These are phyloP conservation scores for Penicillium herquei DNA, from an alignment of 495 filamentous ascomycete genomes.

Conservation along the genomic window DNA sequence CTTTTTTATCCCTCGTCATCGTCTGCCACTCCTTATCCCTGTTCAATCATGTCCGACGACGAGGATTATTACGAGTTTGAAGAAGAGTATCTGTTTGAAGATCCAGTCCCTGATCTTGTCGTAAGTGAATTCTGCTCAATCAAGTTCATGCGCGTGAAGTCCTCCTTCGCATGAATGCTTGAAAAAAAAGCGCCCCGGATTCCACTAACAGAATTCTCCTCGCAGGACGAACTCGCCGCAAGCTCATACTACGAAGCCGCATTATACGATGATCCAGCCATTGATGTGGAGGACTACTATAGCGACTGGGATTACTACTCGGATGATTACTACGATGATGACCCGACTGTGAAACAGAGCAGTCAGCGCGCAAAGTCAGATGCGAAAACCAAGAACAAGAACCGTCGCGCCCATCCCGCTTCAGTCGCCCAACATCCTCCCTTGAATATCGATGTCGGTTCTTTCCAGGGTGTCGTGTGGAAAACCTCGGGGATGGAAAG, in stretches of 20 bases:
- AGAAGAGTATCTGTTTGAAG: slow-evolving; percentile 44
- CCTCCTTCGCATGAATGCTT: too few relatives aligned
- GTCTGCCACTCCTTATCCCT: neutral
- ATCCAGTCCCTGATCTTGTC: slow-evolving; percentile 39
- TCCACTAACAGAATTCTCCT: slow-evolving; percentile 1
- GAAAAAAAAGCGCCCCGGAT: slow-evolving; percentile 1
- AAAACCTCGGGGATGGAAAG: slow-evolving; percentile 23
- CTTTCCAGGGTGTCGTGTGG: slow-evolving; percentile 45
- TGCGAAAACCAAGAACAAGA: slow-evolving; percentile 1
- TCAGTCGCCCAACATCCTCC: neutral
- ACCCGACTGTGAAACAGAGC: slow-evolving; percentile 30
- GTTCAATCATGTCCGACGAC: slow-evolving; percentile 45
- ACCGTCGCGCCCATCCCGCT: neutral
- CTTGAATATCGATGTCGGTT: slow-evolving; percentile 20
- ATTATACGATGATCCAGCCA: slow-evolving; percentile 39
- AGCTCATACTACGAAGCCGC: slow-evolving; percentile 42
- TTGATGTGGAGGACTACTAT: slow-evolving; percentile 42
- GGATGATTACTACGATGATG: slow-evolving; percentile 52
- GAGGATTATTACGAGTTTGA: slow-evolving; percentile 50
- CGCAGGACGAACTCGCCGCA: slow-evolving; percentile 50
- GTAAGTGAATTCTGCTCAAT: slow-evolving; percentile 26
- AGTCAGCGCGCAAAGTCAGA: slow-evolving; percentile 15
- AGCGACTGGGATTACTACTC: slow-evolving; percentile 52
- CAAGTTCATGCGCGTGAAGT: too few relatives aligned
- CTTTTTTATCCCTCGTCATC: neutral